phyloP scores from a whole-genome alignment of 2,329 filamentous ascomycete genomes.

The Diaporthe capsici region DNA sequence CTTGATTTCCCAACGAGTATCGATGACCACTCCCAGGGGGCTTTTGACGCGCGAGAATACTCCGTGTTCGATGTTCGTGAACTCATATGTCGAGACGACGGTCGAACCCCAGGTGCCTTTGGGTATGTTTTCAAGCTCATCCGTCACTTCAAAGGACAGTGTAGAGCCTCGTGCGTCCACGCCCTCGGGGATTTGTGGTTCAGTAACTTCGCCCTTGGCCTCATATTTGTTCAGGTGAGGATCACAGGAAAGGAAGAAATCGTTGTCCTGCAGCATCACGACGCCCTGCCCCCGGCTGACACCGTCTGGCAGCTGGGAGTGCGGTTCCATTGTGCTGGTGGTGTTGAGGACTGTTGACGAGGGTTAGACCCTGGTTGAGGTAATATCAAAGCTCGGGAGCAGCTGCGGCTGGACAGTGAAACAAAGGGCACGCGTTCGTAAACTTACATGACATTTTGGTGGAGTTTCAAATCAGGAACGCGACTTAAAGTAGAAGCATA shows the following conservation, averaged over 20 bases:
- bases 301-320: slow-evolving; percentile 58
- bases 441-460: slow-evolving; percentile 15
- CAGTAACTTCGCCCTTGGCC: slow-evolving; percentile 49
- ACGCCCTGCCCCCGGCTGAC: slow-evolving; percentile 55
- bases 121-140: slow-evolving; percentile 49
- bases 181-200: slow-evolving; percentile 44
- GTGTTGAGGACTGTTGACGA: slow-evolving; percentile 58
- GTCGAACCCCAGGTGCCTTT: slow-evolving; percentile 66
- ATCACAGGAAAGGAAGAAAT: slow-evolving; percentile 66
- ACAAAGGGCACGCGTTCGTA: background rate
- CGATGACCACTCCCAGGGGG: slow-evolving; percentile 66
- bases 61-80: slow-evolving; percentile 64
- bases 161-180: slow-evolving; percentile 46
- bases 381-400: background rate
- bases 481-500: background rate
- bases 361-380: background rate
- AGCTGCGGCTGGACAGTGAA: background rate
- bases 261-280: slow-evolving; percentile 64
- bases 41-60: slow-evolving; percentile 66
- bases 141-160: slow-evolving; percentile 46
- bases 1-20: slow-evolving; percentile 64
- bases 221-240: slow-evolving; percentile 64
- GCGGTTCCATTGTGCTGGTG: slow-evolving; percentile 58
- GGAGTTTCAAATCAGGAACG: background rate
- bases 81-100: slow-evolving; percentile 68